Percentiles rank a stretch among this genome's conserved stretches.
Conservation (phyloP, 176 grass and related monocot genomes). For the Phoenix dactylifera region DNA sequence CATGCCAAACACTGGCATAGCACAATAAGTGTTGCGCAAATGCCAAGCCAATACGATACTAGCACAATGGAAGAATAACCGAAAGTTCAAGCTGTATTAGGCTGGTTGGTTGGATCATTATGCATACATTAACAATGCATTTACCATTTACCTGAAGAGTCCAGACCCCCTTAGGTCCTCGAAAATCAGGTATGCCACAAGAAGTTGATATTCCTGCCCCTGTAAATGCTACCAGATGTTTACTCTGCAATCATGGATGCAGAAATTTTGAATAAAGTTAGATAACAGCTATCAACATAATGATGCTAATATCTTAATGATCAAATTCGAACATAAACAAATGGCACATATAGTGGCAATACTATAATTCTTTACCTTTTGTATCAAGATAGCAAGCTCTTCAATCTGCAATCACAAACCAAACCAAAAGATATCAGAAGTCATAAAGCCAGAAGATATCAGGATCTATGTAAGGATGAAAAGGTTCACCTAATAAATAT, state of each 20-base stretch:
- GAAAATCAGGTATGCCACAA: conserved; percentile 91
- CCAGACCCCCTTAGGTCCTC: conserved; percentile 94
- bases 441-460: not conserved
- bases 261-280: not conserved
- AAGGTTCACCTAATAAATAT: too few relatives aligned
- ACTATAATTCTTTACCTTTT: conserved; percentile 37
- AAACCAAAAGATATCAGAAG: not conserved
- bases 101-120: too few relatives aligned
- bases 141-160: conserved; percentile 89
- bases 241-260: conserved; percentile 63
- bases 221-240: conserved; percentile 93
- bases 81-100: too few relatives aligned
- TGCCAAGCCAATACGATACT: too few relatives aligned
- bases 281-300: too few relatives aligned
- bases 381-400: conserved; percentile 80
- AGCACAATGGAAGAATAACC: too few relatives aligned
- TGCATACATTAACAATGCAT: not conserved
- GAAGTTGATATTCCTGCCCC: conserved; percentile 98
- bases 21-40: too few relatives aligned
- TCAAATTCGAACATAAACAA: conserved; percentile 14
- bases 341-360: conserved; percentile 7
- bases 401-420: conserved; percentile 57
- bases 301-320: too few relatives aligned
- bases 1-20: too few relatives aligned
- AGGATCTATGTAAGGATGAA: too few relatives aligned